Evolutionary conservation across 331 rosid species (phyloP), one percentile per base, ranked within the genome.

Genomic region (Rhamnella rubrinervis): DNA sequence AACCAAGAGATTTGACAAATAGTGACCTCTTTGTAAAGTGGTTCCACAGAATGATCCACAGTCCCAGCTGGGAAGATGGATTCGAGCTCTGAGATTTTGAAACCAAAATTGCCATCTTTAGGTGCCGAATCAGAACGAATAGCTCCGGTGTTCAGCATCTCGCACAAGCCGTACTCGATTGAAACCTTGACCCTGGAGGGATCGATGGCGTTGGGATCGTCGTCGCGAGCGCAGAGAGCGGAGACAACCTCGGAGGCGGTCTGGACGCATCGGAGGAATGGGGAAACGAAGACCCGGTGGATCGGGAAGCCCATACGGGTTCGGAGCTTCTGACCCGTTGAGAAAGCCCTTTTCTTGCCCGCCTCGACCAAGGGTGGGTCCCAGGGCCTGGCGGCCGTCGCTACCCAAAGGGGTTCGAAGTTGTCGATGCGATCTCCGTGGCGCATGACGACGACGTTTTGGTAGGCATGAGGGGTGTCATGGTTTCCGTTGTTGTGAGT

Each of bases 391-490:
- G 84, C 2, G 0, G 98, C 87, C 0, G 28, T 78, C 26, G 74
- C 4, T 1, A 77, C 63, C 98, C 98, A 93, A 5, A 18, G 10
- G 1, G 82, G 85, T 3, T 80, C 96, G 78, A 82, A 68, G 81
- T 78, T 72, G 71, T 93, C 98, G 57, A 85, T 62, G 49, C 98
- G 98, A 25, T 93, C 97, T 20, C 98, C 98, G 86, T 93, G 98
- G 46, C 98, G 83, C 95, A 93, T 87, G 66, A 90, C 91, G 83
- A 93, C 78, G 63, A 93, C 85, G 85, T 84, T 78, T 10, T 93
- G 98, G 88, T 81, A 69, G 17, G 55, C 75, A 15, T 78, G 74
- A 5, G 70, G 74, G 21, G 44, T 5, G 49, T 58, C 13, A 3
- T 79, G 86, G 71, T 72, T 56, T 7, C 63, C 25, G 35, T 67